Evolutionary conservation across 164 flowering plant species (phyloP).

Genomic region (Magnolia sinica): DNA sequence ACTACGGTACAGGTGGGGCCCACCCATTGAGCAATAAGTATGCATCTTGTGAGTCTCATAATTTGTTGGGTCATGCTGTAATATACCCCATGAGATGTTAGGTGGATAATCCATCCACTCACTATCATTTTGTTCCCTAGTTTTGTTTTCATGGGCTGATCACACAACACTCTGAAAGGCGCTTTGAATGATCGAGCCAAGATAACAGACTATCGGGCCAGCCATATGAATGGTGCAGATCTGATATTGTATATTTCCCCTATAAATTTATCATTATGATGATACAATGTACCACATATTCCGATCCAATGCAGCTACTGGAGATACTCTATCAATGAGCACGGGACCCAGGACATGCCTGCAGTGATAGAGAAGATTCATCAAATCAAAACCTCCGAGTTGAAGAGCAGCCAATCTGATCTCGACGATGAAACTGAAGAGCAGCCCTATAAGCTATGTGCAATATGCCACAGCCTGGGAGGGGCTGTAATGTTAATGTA

Average conservation of each 20-base stretch:
- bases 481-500: conserved; percentile 95
- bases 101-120: too few species aligned
- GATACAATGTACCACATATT: neutral
- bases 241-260: neutral
- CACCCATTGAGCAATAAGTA: neutral
- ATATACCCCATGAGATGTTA: too few species aligned
- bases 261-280: too few species aligned
- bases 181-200: too few species aligned
- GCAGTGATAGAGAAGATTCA: conserved; percentile 92
- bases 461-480: conserved; percentile 89
- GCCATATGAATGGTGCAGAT: neutral
- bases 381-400: conserved; percentile 67
- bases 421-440: conserved; percentile 41
- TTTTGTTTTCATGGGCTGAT: too few species aligned
- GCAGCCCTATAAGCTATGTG: conserved; percentile 84
- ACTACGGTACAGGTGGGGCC: neutral
- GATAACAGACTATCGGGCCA: neutral
- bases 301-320: conserved; percentile 66
- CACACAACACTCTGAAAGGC: too few species aligned
- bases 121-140: too few species aligned
- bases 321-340: conserved; percentile 90
- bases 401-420: conserved; percentile 37
- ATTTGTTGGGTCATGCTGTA: too few species aligned
- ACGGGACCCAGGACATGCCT: conserved; percentile 84
- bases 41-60: neutral